These are phyloP conservation scores for Cornus controversa DNA, from an alignment of 148 eudicot genomes.

Conservation along the genomic window DNA sequence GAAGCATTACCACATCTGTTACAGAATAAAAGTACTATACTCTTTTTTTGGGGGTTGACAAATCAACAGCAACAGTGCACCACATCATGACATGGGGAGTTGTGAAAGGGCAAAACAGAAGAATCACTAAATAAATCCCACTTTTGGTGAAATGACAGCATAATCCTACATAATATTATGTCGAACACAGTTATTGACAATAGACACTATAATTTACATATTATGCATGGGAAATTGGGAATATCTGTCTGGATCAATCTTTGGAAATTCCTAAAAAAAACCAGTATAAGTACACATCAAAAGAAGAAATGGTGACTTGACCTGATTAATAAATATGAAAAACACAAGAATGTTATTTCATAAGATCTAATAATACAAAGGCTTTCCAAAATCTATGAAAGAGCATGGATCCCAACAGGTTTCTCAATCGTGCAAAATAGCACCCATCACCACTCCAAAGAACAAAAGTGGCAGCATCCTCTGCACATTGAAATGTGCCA, in stretches of 20 bases:
- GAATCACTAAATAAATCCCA: not conserved
- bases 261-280: not conserved
- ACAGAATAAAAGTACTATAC: not conserved
- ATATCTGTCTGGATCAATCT: not conserved
- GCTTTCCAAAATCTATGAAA: slow-evolving; percentile 84
- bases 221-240: no score
- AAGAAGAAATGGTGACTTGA: not conserved
- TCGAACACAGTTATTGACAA: not conserved
- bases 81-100: not conserved
- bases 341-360: slow-evolving; percentile 44
- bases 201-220: no score
- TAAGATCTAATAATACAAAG: slow-evolving; percentile 72
- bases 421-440: slow-evolving; percentile 61
- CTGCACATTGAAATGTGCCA: slow-evolving; percentile 80
- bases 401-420: slow-evolving; percentile 61
- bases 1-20: not conserved
- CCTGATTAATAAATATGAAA: not conserved
- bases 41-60: not conserved
- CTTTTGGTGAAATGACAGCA: not conserved
- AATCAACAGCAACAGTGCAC: not conserved
- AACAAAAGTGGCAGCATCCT: slow-evolving; percentile 74
- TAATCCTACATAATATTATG: not conserved
- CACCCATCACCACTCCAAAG: slow-evolving; percentile 74
- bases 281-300: slow-evolving; percentile 10
- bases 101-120: not conserved